These are phyloP conservation scores for Ampelomyces quisqualis DNA, from an alignment of 2,329 filamentous ascomycete genomes.

Conservation along the genomic window DNA sequence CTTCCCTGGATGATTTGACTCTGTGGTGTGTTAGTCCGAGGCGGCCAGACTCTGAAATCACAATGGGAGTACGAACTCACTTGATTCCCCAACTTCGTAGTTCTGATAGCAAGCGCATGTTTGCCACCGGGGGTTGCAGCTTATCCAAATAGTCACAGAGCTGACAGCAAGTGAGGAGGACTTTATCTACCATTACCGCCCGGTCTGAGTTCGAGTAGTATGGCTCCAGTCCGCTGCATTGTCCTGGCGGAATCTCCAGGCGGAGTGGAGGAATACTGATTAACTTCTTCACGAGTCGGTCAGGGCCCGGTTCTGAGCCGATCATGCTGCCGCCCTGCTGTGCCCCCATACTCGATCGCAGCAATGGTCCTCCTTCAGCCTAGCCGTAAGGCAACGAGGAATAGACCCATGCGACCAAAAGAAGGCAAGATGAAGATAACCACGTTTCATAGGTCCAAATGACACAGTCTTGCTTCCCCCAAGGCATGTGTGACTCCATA, in stretches of 20 bases:
- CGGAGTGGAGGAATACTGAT: slow-evolving; percentile 2
- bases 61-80: slow-evolving; percentile 9
- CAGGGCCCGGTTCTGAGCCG: not conserved
- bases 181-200: slow-evolving; percentile 10
- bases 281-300: not conserved
- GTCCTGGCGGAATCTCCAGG: slow-evolving; percentile 7
- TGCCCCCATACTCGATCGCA: not conserved
- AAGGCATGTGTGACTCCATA: no score
- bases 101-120: slow-evolving; percentile 13
- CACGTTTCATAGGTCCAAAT: no score
- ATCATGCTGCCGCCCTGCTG: not conserved
- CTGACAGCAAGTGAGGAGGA: slow-evolving; percentile 7
- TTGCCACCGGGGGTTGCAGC: slow-evolving; percentile 5
- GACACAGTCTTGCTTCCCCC: no score
- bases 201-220: not conserved
- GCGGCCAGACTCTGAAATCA: not conserved
- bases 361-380: not conserved
- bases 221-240: slow-evolving; percentile 1
- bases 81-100: slow-evolving; percentile 7
- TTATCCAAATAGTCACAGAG: slow-evolving; percentile 7
- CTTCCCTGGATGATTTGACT: not conserved
- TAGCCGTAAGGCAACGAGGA: not conserved
- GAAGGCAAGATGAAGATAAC: not conserved
- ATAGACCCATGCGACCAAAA: not conserved
- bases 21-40: slow-evolving; percentile 1